These are phyloP conservation scores for Aspergillus cristatus DNA, from an alignment of 495 filamentous ascomycete genomes.

Conservation along the genomic window DNA sequence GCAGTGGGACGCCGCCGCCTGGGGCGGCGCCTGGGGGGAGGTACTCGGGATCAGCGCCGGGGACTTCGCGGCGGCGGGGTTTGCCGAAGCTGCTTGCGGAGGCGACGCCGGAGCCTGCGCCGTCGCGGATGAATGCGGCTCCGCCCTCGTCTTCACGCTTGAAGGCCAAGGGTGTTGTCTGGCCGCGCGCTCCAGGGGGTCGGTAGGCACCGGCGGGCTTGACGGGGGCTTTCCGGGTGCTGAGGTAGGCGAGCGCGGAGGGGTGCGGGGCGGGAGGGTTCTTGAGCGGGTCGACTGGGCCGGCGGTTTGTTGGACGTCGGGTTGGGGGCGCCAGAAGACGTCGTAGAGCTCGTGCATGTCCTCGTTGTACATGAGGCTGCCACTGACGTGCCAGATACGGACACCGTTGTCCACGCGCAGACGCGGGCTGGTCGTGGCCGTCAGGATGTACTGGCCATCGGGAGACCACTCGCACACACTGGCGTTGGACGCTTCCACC, in stretches of 20 bases:
- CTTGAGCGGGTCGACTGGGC: constrained; percentile 61
- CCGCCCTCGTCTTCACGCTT: constrained; percentile 97
- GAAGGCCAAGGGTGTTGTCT: constrained; percentile 82
- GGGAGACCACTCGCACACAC: constrained; percentile 91
- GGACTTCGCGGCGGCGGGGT: constrained; percentile 58
- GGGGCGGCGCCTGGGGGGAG: constrained; percentile 59
- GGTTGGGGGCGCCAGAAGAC: constrained; percentile 81
- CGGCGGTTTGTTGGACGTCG: constrained; percentile 45
- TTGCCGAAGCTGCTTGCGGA: constrained; percentile 75
- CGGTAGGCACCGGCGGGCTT: constrained; percentile 95
- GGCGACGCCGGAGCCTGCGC: constrained; percentile 50
- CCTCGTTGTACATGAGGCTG: constrained; percentile 85
- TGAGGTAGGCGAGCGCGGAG: constrained; percentile 75
- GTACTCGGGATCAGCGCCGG: constrained; percentile 62
- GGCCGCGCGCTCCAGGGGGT: constrained; percentile 89
- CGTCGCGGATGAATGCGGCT: constrained; percentile 77
- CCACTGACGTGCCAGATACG: constrained; percentile 92
- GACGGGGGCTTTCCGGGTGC: constrained; percentile 79
- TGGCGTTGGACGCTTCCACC: constrained; percentile 91
- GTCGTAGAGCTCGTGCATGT: constrained; percentile 88
- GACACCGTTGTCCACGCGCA: constrained; percentile 93
- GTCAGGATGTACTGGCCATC: constrained; percentile 93
- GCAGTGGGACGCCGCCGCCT: constrained; percentile 59
- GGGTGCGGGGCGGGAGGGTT: constrained; percentile 72
- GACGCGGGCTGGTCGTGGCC: constrained; percentile 86